These are phyloP conservation scores for Anisodus acutangulus DNA, from an alignment of 257 asterid species.

Conservation along the genomic window DNA sequence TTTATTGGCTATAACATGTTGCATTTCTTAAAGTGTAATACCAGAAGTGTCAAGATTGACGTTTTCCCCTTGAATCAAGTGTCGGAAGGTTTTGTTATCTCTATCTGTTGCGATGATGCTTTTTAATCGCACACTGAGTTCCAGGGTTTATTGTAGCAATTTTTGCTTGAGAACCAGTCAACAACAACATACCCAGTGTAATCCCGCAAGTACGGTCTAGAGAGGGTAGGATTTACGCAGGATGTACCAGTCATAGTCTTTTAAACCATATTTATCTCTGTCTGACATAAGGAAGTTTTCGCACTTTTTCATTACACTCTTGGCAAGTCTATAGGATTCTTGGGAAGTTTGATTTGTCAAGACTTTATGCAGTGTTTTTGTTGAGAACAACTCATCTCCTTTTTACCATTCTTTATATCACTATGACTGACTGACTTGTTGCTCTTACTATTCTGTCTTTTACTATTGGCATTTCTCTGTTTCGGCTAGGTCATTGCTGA, in stretches of 20 bases:
- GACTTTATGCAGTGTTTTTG: neutral
- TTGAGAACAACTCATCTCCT: conserved; percentile 1
- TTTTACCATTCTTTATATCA: neutral
- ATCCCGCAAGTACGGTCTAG: no score
- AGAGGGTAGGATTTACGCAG: no score
- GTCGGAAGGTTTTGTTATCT: conserved; percentile 24
- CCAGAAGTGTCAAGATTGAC: conserved; percentile 2
- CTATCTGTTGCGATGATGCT: conserved; percentile 1
- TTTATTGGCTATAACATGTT: neutral
- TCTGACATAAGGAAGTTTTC: neutral
- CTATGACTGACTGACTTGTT: neutral
- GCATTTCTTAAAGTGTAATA: neutral
- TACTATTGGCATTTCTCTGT: conserved; percentile 19
- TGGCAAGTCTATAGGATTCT: neutral
- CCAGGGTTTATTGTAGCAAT: neutral
- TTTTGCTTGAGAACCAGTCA: conserved; percentile 8
- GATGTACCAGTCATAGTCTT: neutral
- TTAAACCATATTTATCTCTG: neutral
- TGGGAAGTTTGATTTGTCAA: neutral
- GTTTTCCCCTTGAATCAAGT: neutral
- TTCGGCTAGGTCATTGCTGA: conserved; percentile 7
- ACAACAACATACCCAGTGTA: no score
- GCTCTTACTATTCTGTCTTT: conserved; percentile 17
- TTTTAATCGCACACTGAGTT: neutral
- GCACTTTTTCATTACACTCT: neutral